Evolutionary conservation across 2,329 filamentous ascomycete species (phyloP), one percentile per base, ranked within the genome.

Genomic region (Penicillium sp.): DNA sequence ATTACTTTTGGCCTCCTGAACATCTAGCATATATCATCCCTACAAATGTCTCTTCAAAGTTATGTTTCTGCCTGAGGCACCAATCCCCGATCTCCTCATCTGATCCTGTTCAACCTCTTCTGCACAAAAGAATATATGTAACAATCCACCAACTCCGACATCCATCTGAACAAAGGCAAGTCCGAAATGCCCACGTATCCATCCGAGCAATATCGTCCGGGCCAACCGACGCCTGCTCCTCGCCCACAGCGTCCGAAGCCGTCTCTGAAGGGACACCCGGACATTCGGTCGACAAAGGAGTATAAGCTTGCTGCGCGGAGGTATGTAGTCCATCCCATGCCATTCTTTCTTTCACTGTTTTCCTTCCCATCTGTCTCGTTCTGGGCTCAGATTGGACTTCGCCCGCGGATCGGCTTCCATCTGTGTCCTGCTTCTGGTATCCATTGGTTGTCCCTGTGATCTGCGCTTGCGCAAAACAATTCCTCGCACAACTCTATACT

Each of bases 211-310:
- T 50, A 31, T n/a, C 43, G 37, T 37, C 24, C 31, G 7, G 43
- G 48, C 14, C n/a, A 55, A 43, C 27, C 45, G n/a, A 21, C 26
- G 4, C 24, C 53, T 49, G 21, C 56, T 43, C 33, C 61, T 54
- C 19, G 60, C 55, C 51, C 53, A 49, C 58, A 53, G 41, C 63
- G 43, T 27, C 56, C 63, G 29, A 29, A 37, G 16, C 59, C 57
- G 51, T 50, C 56, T 39, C 52, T 58, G 9, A 56, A 58, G 51
- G 52, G 53, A 44, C 56, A 60, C 21, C 48, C 60, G 22, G 74
- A 77, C 64, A 72, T 77, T 41, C 72, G 72, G 45, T 61, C 75
- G 57, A 77, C 75, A n/a, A 73, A 70, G 53, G 70, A 74, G 61
- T 77, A 77, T 60, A 76, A 75, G 57, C 55, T 60, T 56, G 71